Evolutionary conservation across 2,329 filamentous ascomycete species (phyloP).

Genomic region (Botryotinia narcissicola): DNA sequence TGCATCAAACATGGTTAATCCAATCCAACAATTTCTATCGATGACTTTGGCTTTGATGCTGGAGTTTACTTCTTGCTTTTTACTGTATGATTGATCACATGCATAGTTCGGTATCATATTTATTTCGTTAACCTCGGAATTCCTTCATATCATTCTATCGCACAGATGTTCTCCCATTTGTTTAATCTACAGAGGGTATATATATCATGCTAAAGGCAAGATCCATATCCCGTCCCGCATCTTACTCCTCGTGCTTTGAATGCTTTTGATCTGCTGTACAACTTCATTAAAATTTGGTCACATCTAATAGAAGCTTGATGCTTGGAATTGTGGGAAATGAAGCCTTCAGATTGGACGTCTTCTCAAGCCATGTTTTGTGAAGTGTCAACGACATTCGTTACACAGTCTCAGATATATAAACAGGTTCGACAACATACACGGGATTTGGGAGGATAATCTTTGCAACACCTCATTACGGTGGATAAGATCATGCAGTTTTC

Average conservation of each 20-base stretch:
- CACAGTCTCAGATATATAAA: not conserved
- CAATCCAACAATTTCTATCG: not conserved
- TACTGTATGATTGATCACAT: not conserved
- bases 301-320: not conserved
- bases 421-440: not conserved
- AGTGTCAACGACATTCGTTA: not conserved
- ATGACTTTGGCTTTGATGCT: not conserved
- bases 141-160: not conserved
- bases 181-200: not conserved
- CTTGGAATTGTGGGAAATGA: not conserved
- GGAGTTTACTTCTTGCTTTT: not conserved
- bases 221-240: not conserved
- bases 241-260: not conserved
- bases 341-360: not conserved
- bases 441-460: not conserved
- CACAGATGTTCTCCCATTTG: not conserved
- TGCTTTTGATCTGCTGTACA: not conserved
- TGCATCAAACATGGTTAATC: not conserved
- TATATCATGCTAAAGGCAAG: not conserved
- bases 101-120: not conserved
- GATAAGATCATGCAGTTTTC: not conserved
- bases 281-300: not conserved
- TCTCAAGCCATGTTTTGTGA: not conserved
- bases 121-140: not conserved
- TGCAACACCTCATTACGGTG: not conserved